phyloP scores from a whole-genome alignment of 805 yeast genomes.

The Clavispora santaluciae region DNA sequence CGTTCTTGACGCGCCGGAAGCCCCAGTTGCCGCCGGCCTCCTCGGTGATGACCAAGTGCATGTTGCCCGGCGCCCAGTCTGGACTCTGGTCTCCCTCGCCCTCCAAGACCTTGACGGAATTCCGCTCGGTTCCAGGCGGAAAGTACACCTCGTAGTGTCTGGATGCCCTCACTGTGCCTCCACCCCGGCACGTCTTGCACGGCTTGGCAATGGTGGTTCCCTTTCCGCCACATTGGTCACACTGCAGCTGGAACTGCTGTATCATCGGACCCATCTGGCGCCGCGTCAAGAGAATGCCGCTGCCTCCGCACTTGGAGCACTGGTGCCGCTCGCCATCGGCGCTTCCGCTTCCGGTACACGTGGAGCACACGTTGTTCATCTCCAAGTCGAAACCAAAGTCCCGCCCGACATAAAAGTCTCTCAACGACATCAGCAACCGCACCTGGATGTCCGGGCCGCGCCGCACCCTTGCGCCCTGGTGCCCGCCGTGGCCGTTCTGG shows the following conservation, averaged over 20 bases:
- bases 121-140: slow-evolving; percentile 66
- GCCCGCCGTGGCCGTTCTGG: slow-evolving; percentile 32
- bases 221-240: slow-evolving; percentile 76
- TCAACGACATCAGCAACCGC: slow-evolving; percentile 50
- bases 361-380: slow-evolving; percentile 70
- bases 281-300: slow-evolving; percentile 60
- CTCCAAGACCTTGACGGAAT: slow-evolving; percentile 49
- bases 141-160: slow-evolving; percentile 60
- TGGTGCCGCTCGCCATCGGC: slow-evolving; percentile 64
- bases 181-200: slow-evolving; percentile 71
- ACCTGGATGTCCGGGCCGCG: slow-evolving; percentile 63
- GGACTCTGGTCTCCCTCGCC: slow-evolving; percentile 87
- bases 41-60: slow-evolving; percentile 60
- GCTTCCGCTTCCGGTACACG: slow-evolving; percentile 83
- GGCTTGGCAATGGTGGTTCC: slow-evolving; percentile 63
- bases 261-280: slow-evolving; percentile 86
- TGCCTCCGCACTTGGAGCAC: slow-evolving; percentile 72
- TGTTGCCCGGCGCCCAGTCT: slow-evolving; percentile 77
- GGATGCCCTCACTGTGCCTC: slow-evolving; percentile 51
- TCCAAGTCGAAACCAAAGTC: slow-evolving; percentile 55
- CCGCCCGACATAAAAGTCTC: slow-evolving; percentile 69
- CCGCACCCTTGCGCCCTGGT: slow-evolving; percentile 24
- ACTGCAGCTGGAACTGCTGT: slow-evolving; percentile 74
- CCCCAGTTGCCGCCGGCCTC: slow-evolving; percentile 61
- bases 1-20: slow-evolving; percentile 70